Conservation (phyloP, 2,329 filamentous ascomycete genomes). For the Colletotrichum sp. region DNA sequence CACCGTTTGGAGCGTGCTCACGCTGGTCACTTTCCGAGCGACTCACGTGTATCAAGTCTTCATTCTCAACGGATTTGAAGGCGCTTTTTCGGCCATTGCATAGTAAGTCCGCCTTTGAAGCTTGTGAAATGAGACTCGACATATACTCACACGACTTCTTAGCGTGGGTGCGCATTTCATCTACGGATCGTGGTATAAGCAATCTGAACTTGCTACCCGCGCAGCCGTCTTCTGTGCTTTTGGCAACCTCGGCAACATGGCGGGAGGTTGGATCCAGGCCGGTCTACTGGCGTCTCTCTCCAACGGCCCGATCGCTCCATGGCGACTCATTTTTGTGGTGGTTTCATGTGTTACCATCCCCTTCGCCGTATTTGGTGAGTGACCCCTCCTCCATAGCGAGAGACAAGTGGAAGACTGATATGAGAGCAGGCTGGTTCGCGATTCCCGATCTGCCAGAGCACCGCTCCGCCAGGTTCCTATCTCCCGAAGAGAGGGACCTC, state of each 20-base stretch:
- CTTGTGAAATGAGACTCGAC: not conserved
- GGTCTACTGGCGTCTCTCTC: conserved; percentile 39
- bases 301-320: conserved; percentile 40
- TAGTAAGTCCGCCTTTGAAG: conserved; percentile 34
- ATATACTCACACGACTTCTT: conserved; percentile 28
- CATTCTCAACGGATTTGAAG: conserved; percentile 47
- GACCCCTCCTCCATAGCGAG: too few species aligned
- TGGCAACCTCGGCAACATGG: conserved; percentile 47
- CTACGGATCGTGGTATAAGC: conserved; percentile 48
- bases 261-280: conserved; percentile 50
- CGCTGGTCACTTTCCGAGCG: conserved; percentile 46
- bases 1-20: conserved; percentile 46
- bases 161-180: conserved; percentile 44
- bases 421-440: conserved; percentile 42
- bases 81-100: conserved; percentile 46
- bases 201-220: conserved; percentile 43
- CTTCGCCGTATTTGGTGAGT: conserved; percentile 41
- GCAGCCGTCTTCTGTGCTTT: conserved; percentile 47
- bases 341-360: conserved; percentile 46
- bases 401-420: not conserved
- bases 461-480: conserved; percentile 44
- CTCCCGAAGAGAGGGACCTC: conserved; percentile 36
- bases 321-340: conserved; percentile 48
- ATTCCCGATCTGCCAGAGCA: conserved; percentile 48
- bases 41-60: conserved; percentile 47